Conservation (phyloP, 2,329 filamentous ascomycete species). For the Botrytis elliptica region DNA sequence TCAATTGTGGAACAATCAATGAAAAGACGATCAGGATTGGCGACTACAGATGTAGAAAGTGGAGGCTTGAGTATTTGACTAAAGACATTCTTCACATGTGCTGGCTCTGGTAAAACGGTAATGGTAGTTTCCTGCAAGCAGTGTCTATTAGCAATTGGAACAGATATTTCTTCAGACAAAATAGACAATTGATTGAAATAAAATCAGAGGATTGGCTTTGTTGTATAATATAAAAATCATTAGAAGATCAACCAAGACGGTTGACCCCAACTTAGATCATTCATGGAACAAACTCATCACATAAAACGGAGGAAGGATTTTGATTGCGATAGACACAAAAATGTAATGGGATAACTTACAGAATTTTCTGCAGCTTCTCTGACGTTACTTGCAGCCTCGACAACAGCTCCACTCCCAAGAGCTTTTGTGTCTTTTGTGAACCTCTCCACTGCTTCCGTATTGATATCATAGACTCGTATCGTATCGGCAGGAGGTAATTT, state of each 20-base stretch:
- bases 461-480: constrained; percentile 65
- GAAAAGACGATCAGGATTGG: constrained; percentile 68
- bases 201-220: constrained; percentile 39
- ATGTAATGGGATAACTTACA: constrained; percentile 47
- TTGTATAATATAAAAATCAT: constrained; percentile 36
- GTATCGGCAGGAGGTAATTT: constrained; percentile 64
- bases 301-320: constrained; percentile 31
- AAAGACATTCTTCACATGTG: constrained; percentile 84
- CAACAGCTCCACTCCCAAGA: constrained; percentile 43
- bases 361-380: constrained; percentile 65
- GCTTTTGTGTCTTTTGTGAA: constrained; percentile 52
- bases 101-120: constrained; percentile 84
- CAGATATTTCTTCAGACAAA: background rate
- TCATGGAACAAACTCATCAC: constrained; percentile 36
- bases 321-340: background rate
- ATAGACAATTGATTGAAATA: constrained; percentile 9
- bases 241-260: constrained; percentile 34
- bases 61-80: constrained; percentile 66
- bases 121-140: constrained; percentile 72
- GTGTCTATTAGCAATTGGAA: constrained; percentile 12
- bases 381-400: constrained; percentile 56
- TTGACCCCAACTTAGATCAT: constrained; percentile 39
- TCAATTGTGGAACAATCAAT: constrained; percentile 98
- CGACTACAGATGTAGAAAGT: constrained; percentile 48
- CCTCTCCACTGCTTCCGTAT: constrained; percentile 52